phyloP scores from a whole-genome alignment of 1,139 yeast species.

The Saccharomyces hybrid region DNA sequence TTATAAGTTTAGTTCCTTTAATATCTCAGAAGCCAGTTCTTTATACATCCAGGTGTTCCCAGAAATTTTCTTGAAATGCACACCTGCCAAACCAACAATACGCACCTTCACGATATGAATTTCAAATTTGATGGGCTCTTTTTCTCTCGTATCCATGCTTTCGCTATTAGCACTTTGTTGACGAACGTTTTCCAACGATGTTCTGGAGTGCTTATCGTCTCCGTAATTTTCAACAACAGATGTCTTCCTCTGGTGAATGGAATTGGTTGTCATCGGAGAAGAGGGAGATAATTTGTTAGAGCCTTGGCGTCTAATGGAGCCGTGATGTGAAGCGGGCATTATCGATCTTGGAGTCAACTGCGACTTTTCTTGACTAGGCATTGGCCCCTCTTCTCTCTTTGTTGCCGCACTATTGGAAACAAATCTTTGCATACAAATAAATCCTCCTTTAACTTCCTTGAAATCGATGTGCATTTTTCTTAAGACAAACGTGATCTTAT shows the following conservation, averaged over 20 bases:
- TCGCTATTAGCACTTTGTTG: neutral
- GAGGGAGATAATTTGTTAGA: neutral
- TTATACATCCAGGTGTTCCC: conserved; percentile 97
- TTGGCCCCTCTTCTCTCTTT: neutral
- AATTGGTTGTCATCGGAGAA: neutral
- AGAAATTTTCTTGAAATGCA: conserved; percentile 84
- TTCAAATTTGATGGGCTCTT: conserved; percentile 57
- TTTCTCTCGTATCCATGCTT: neutral
- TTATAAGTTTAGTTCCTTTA: conserved; percentile 65
- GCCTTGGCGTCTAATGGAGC: neutral
- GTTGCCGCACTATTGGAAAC: neutral
- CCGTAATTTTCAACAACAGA: neutral
- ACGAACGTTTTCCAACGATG: neutral
- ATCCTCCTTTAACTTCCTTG: conserved; percentile 90
- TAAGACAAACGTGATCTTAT: conserved; percentile 71
- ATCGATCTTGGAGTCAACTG: neutral
- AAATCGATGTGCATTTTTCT: conserved; percentile 68
- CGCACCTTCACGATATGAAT: conserved; percentile 92
- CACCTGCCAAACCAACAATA: conserved; percentile 82
- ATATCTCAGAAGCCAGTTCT: conserved; percentile 81
- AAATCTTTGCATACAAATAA: conserved; percentile 52
- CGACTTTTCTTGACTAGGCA: too few relatives aligned
- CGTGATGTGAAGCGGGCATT: neutral
- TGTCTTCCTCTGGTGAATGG: neutral
- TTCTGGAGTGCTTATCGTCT: neutral